These are phyloP conservation scores for Fusarium newnesense DNA, from an alignment of 2,329 filamentous ascomycete genomes.

Conservation along the genomic window DNA sequence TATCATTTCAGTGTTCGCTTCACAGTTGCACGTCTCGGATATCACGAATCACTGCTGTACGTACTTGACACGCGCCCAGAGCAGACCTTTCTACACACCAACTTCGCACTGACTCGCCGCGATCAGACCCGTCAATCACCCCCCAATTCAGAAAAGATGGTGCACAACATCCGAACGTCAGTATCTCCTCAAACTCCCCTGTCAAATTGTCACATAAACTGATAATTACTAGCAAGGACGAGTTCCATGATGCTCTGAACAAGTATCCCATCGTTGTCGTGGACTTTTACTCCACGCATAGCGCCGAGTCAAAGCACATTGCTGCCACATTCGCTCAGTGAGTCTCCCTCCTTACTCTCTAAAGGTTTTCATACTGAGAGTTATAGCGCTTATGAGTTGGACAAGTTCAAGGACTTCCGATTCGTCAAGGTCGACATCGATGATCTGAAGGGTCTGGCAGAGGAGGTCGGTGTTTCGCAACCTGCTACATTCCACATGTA, in stretches of 20 bases:
- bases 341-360: rapidly evolving
- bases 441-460: slow-evolving; percentile 9
- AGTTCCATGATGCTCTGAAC: slow-evolving; percentile 25
- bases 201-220: background rate
- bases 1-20: background rate
- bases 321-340: slow-evolving; percentile 29
- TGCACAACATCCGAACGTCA: slow-evolving; percentile 28
- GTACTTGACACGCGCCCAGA: background rate
- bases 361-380: background rate
- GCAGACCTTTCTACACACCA: background rate
- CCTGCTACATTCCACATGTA: slow-evolving; percentile 28
- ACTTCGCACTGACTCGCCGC: slow-evolving; percentile 1
- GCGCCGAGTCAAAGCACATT: slow-evolving; percentile 20
- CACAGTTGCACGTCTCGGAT: background rate
- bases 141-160: slow-evolving; percentile 21
- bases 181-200: too few species aligned
- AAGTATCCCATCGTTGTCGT: slow-evolving; percentile 23
- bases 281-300: slow-evolving; percentile 29
- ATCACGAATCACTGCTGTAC: background rate
- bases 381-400: slow-evolving; percentile 14
- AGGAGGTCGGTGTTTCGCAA: slow-evolving; percentile 13
- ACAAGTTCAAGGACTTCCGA: slow-evolving; percentile 32
- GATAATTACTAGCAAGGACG: slow-evolving; percentile 8
- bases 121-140: background rate
- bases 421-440: slow-evolving; percentile 32